Evolutionary conservation across 306 rosid species (phyloP).

Genomic region (Trifolium subterraneum): DNA sequence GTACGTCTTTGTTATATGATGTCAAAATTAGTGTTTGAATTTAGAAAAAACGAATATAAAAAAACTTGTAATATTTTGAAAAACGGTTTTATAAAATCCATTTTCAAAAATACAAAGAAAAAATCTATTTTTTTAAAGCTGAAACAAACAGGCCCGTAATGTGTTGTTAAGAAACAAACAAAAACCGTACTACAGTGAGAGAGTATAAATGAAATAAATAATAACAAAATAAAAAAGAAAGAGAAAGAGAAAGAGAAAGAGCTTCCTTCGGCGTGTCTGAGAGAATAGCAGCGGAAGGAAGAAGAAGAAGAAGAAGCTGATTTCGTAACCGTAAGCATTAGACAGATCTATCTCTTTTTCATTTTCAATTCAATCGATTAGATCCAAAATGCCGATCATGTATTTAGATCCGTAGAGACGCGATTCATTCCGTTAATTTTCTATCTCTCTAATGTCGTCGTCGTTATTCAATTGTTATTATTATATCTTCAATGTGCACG

Average conservation of each 20-base stretch:
- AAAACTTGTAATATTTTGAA: too few species aligned
- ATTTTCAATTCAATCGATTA: background rate
- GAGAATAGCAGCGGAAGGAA: background rate
- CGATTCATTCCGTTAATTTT: background rate
- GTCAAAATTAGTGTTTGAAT: too few species aligned
- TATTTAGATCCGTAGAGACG: background rate
- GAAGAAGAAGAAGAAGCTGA: conserved; percentile 3
- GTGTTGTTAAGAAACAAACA: background rate
- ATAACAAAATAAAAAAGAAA: background rate
- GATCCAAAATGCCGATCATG: conserved; percentile 18
- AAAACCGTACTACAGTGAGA: background rate
- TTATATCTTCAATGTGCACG: too few species aligned
- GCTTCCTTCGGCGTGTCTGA: conserved; percentile 23
- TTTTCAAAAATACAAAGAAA: too few species aligned
- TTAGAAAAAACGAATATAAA: too few species aligned
- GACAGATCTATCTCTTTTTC: conserved; percentile 43
- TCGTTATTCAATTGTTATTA: too few species aligned
- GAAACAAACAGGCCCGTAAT: too few species aligned
- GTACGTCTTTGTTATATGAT: too few species aligned
- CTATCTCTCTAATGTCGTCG: too few species aligned
- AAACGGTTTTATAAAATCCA: too few species aligned
- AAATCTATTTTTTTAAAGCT: too few species aligned
- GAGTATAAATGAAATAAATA: background rate
- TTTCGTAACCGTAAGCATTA: conserved; percentile 39
- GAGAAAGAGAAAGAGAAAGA: background rate